These are phyloP conservation scores for Haplographium delicatum DNA, from an alignment of 495 filamentous ascomycete genomes.

Conservation along the genomic window DNA sequence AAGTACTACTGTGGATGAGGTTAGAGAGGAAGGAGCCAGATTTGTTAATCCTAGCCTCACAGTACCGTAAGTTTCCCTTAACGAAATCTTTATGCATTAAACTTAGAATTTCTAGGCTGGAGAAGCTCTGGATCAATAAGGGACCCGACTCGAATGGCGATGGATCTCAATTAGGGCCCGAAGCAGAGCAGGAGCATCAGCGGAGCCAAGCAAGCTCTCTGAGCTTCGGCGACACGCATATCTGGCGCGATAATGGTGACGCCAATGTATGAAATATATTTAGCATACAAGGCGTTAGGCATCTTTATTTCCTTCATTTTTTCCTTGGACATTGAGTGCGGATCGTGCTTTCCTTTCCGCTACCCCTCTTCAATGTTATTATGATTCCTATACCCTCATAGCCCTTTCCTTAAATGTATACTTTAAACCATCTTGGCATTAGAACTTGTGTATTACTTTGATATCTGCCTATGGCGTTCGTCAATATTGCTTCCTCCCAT, in stretches of 20 bases:
- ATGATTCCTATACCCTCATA: conserved; percentile 3
- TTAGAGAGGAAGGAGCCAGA: conserved; percentile 54
- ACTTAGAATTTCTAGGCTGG: conserved; percentile 30
- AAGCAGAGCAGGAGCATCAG: conserved; percentile 20
- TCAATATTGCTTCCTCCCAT: background rate
- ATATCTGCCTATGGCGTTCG: no score
- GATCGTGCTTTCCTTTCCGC: no score
- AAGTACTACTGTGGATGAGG: conserved; percentile 59
- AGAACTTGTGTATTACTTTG: no score
- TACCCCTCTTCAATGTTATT: no score
- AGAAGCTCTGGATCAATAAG: conserved; percentile 49
- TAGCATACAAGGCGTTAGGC: background rate
- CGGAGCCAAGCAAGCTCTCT: conserved; percentile 35
- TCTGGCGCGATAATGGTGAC: conserved; percentile 43
- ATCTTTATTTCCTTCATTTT: conserved; percentile 11
- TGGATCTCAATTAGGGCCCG: background rate
- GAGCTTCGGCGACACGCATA: conserved; percentile 51
- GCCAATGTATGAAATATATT: conserved; percentile 25
- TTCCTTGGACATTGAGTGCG: conserved; percentile 6
- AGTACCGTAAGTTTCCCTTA: conserved; percentile 44
- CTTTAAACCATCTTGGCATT: background rate
- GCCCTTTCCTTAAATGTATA: background rate
- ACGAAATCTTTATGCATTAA: conserved; percentile 6
- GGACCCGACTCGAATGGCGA: conserved; percentile 10
- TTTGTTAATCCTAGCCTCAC: conserved; percentile 77